A percentile compares a stretch with the other conserved stretches of the same genome.
phyloP scores from a whole-genome alignment of 306 rosid species.

The Prunus salicina region DNA sequence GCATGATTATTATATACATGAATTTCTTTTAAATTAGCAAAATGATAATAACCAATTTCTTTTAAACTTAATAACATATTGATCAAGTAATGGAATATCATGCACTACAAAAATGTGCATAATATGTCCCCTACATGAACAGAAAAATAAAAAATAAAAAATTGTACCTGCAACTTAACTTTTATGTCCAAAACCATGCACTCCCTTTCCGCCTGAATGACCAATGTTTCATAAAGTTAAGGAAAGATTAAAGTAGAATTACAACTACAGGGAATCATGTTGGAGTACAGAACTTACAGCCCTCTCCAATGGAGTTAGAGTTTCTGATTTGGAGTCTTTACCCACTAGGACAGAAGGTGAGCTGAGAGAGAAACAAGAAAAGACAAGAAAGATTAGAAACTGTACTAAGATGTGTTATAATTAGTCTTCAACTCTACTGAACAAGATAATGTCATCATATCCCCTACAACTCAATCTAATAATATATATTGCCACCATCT shows the following conservation, averaged over 20 bases:
- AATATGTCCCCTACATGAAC: not conserved
- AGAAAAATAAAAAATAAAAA: not conserved
- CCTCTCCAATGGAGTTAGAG: conserved; percentile 87
- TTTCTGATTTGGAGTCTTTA: conserved; percentile 70
- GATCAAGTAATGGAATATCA: not conserved
- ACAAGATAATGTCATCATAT: not conserved
- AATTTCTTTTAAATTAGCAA: not conserved
- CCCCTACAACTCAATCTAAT: not conserved
- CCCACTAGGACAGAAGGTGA: conserved; percentile 53
- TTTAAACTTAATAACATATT: not conserved
- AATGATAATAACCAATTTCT: not conserved
- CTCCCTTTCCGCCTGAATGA: conserved; percentile 91
- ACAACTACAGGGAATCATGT: conserved; percentile 10
- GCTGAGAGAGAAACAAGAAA: conserved; percentile 31
- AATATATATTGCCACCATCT: not conserved
- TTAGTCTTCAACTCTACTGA: conserved; percentile 16
- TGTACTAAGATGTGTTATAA: conserved; percentile 19
- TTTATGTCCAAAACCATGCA: conserved; percentile 96
- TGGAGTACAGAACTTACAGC: conserved; percentile 60
- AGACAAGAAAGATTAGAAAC: conserved; percentile 22
- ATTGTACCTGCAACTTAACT: conserved; percentile 92
- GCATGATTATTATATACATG: not conserved
- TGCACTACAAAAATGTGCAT: not conserved
- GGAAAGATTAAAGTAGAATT: conserved; percentile 16
- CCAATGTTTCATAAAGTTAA: conserved; percentile 18